A percentile compares a stretch with the other conserved stretches of the same genome.
These are phyloP conservation scores for Pezicula neosporulosa DNA, from an alignment of 2,329 filamentous ascomycete species.

Conservation along the genomic window DNA sequence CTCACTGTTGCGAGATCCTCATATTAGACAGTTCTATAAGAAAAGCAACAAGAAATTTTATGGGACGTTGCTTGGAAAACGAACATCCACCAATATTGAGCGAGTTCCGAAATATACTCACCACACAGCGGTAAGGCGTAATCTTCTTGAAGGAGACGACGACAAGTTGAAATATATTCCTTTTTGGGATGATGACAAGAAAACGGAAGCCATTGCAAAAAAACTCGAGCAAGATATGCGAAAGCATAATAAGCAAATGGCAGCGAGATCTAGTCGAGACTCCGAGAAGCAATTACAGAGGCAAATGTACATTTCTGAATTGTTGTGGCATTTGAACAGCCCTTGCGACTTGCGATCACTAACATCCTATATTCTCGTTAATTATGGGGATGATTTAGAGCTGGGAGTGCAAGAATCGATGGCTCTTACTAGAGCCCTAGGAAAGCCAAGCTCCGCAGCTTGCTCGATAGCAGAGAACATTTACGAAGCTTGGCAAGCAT, in stretches of 20 bases:
- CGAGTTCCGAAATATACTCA: slow-evolving; percentile 17
- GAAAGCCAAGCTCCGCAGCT: too few species aligned
- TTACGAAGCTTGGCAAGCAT: background rate
- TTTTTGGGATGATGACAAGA: slow-evolving; percentile 13
- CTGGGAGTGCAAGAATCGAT: slow-evolving; percentile 4
- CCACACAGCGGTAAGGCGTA: slow-evolving; percentile 1
- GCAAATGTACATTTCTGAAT: slow-evolving; percentile 12
- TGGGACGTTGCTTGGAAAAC: background rate
- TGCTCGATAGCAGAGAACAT: background rate
- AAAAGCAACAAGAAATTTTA: background rate
- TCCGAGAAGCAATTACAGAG: slow-evolving; percentile 13
- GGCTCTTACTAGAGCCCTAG: too few species aligned
- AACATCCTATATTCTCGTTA: slow-evolving; percentile 13
- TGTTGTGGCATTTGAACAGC: slow-evolving; percentile 12
- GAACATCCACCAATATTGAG: too few species aligned
- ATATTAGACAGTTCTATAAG: background rate
- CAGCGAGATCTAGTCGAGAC: slow-evolving; percentile 10
- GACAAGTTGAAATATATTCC: slow-evolving; percentile 23
- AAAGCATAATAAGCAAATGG: slow-evolving; percentile 9
- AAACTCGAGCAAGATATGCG: slow-evolving; percentile 13
- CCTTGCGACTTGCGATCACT: slow-evolving; percentile 12
- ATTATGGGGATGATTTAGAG: background rate
- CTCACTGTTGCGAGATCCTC: background rate
- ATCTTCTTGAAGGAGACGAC: slow-evolving; percentile 14
- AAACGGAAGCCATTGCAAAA: slow-evolving; percentile 10